Conservation (phyloP, 2,329 filamentous ascomycete genomes). For the Fusarium denticulatum region DNA sequence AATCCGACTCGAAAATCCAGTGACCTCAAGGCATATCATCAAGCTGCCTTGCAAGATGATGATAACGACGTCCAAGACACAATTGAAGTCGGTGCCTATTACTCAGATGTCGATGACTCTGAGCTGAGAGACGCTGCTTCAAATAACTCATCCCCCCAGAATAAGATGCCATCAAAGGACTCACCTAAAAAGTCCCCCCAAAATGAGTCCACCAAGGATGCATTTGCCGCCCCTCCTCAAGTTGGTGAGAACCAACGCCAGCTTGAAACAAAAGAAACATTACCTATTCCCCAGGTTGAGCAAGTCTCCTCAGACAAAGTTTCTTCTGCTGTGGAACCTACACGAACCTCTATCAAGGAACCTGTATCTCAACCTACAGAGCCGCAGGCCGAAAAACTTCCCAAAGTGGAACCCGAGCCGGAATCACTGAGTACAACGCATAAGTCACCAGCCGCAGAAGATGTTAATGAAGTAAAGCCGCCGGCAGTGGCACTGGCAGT, state of each 20-base stretch:
- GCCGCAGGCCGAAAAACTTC: slow-evolving; percentile 25
- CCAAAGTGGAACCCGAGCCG: slow-evolving; percentile 33
- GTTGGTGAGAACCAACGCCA: neutral
- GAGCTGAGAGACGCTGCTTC: slow-evolving; percentile 42
- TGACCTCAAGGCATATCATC: slow-evolving; percentile 47
- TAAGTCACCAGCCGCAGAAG: slow-evolving; percentile 1
- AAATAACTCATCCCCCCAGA: slow-evolving; percentile 45
- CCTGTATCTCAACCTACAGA: slow-evolving; percentile 29
- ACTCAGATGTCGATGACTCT: slow-evolving; percentile 47
- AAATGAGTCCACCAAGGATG: slow-evolving; percentile 27
- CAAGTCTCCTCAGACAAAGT: slow-evolving; percentile 7
- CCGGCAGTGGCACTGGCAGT: neutral
- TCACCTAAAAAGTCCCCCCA: slow-evolving; percentile 14
- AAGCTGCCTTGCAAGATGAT: slow-evolving; percentile 47
- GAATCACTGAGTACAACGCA: slow-evolving; percentile 16
- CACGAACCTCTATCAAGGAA: slow-evolving; percentile 26
- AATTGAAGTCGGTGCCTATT: slow-evolving; percentile 63
- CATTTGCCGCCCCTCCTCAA: slow-evolving; percentile 21
- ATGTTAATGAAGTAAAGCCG: neutral
- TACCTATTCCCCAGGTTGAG: slow-evolving; percentile 5
- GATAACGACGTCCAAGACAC: slow-evolving; percentile 66
- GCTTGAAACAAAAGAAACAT: slow-evolving; percentile 1
- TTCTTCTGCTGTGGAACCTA: slow-evolving; percentile 24
- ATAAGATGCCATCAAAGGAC: slow-evolving; percentile 36
- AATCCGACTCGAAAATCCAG: slow-evolving; percentile 53